Evolutionary conservation across 1,284 basidiomycete genomes (phyloP).

Genomic region (Leccinum solheimii): DNA sequence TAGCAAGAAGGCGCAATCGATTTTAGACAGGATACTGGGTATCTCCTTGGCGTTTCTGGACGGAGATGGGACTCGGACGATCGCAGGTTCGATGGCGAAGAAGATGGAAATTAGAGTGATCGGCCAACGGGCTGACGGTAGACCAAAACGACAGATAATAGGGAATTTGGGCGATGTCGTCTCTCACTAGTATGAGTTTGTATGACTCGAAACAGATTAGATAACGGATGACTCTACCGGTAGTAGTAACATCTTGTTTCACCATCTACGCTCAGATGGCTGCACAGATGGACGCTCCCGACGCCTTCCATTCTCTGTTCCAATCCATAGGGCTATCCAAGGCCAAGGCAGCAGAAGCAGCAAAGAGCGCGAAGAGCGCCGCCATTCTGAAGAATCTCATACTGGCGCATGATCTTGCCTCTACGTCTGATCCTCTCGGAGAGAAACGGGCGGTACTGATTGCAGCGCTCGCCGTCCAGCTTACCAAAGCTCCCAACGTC

Average conservation of each 20-base stretch:
- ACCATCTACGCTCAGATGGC: background rate
- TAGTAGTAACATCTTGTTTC: background rate
- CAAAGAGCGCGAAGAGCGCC: slow-evolving; percentile 78
- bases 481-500: slow-evolving; percentile 53
- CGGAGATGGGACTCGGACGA: slow-evolving; percentile 35
- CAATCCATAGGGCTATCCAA: slow-evolving; percentile 78
- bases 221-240: background rate
- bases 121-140: slow-evolving; percentile 46
- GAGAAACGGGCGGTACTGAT: slow-evolving; percentile 82
- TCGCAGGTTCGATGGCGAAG: slow-evolving; percentile 36
- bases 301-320: slow-evolving; percentile 58
- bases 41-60: slow-evolving; percentile 55
- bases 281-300: slow-evolving; percentile 1
- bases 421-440: slow-evolving; percentile 48
- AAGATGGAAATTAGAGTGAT: slow-evolving; percentile 47
- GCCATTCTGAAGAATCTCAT: slow-evolving; percentile 72
- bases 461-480: slow-evolving; percentile 66
- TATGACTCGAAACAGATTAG: background rate
- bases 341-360: slow-evolving; percentile 81
- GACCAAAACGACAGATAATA: slow-evolving; percentile 45
- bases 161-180: slow-evolving; percentile 55
- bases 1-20: slow-evolving; percentile 34
- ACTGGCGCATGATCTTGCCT: slow-evolving; percentile 53
- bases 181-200: slow-evolving; percentile 31
- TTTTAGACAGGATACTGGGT: slow-evolving; percentile 44